phyloP scores from a whole-genome alignment of 345 rosid genomes.

The Arabis hirsuta region DNA sequence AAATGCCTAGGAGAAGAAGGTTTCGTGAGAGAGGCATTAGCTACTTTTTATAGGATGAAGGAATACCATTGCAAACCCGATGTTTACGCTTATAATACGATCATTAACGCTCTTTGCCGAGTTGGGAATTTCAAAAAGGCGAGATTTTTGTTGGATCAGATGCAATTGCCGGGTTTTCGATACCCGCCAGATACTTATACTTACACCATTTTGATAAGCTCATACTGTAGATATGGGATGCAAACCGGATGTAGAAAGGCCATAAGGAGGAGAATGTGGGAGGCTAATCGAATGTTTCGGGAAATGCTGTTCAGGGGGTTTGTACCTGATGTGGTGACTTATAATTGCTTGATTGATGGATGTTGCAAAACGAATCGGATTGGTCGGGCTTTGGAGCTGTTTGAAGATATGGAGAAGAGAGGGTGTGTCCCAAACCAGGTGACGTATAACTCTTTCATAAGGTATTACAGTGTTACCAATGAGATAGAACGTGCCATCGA shows the following conservation, averaged over 20 bases:
- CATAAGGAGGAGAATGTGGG: conserved; percentile 80
- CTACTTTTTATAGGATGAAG: conserved; percentile 74
- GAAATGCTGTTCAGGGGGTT: conserved; percentile 83
- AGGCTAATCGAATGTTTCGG: conserved; percentile 84
- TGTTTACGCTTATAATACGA: conserved; percentile 73
- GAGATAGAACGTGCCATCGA: conserved; percentile 74
- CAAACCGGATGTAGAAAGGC: conserved; percentile 87
- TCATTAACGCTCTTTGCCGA: conserved; percentile 72
- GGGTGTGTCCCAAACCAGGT: conserved; percentile 72
- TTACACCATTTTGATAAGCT: conserved; percentile 72
- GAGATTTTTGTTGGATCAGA: conserved; percentile 68
- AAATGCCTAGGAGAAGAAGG: conserved; percentile 96
- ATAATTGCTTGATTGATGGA: conserved; percentile 87
- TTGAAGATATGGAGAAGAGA: conserved; percentile 73
- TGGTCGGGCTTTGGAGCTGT: conserved; percentile 76
- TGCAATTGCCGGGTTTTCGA: conserved; percentile 83
- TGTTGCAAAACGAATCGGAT: conserved; percentile 78
- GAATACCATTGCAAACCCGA: conserved; percentile 76
- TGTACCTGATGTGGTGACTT: conserved; percentile 80
- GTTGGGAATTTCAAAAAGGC: conserved; percentile 86
- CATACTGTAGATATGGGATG: conserved; percentile 75
- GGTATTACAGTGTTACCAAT: conserved; percentile 76
- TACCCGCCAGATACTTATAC: conserved; percentile 76
- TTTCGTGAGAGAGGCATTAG: conserved; percentile 67
- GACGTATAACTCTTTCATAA: conserved; percentile 78